A percentile compares a stretch with the other conserved stretches of the same genome.
Conservation (phyloP, 129 eudicot species). For the Chrysanthemum makinoi region DNA sequence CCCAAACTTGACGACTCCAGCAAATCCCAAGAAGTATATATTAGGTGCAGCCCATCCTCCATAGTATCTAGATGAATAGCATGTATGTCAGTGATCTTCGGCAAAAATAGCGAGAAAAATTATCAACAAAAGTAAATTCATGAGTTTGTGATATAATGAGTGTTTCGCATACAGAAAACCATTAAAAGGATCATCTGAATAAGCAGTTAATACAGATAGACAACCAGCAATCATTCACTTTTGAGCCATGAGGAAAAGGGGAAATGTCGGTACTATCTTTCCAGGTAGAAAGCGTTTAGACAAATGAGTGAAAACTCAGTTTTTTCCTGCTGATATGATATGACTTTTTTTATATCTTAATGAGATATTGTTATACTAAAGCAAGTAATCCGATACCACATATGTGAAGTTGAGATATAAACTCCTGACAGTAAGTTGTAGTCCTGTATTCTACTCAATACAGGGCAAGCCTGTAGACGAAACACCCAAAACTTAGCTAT, state of each 20-base stretch:
- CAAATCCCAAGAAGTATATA: conserved; percentile 93
- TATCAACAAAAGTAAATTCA: background rate
- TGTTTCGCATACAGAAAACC: background rate
- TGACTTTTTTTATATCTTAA: background rate
- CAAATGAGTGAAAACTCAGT: too few species aligned
- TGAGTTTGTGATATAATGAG: background rate
- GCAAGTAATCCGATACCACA: background rate
- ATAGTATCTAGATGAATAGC: conserved; percentile 61
- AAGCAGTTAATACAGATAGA: background rate
- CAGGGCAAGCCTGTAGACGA: too few species aligned
- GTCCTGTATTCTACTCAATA: too few species aligned
- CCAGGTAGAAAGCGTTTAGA: too few species aligned
- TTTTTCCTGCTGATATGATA: too few species aligned
- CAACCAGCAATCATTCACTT: too few species aligned
- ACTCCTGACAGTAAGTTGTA: too few species aligned
- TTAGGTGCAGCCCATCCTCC: conserved; percentile 99
- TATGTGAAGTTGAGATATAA: too few species aligned
- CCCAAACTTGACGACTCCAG: conserved; percentile 93
- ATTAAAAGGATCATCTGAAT: background rate
- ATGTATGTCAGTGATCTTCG: conserved; percentile 15
- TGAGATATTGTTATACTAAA: background rate
- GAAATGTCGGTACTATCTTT: too few species aligned
- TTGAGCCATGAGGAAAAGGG: too few species aligned
- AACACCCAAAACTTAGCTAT: too few species aligned
- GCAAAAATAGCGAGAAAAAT: background rate